Evolutionary conservation across 2,329 filamentous ascomycete species (phyloP), one percentile per base, ranked within the genome.

Genomic region (Alternaria sp.): DNA sequence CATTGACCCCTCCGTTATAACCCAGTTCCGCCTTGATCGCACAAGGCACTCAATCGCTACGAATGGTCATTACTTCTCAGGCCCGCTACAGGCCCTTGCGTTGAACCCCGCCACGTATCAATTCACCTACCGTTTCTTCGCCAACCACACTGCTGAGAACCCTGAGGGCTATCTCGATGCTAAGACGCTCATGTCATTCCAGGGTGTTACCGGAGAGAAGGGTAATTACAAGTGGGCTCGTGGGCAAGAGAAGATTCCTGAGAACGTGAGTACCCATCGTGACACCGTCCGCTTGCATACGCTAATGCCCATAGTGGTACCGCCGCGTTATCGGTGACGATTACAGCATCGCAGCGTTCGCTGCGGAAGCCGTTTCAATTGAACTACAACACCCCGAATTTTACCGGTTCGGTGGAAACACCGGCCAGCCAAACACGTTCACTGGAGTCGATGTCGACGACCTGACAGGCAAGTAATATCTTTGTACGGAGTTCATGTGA

Each of bases 81-180:
- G 63, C 28, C 65, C 65, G 43, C 62, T 67, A 40, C 61, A 63
- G 40, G 50, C 65, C 60, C 64, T 68, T 28, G 64, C 66, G 8
- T 58, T 68, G 8, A 54, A 67, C 43, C 49, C 56, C 18, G 56
- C 56, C 22, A 58, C 56, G 28, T 58, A 58, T 46, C 48, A 53
- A 28, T 58, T 58, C 32, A 58, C 56, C n/a, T 58, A 58, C 49
- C 48, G 49, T 53, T 68, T 67, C 58, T 67, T 70, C 57, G 65
- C 67, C 41, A 73, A 70, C 48, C 65, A 69, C 46, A 67, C 61
- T 41, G 63, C 62, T 6, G 66, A 70, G 54, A 62, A 65, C 18
- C 68, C 68, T 8, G 66, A 63, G 9, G 68, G 68, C 11, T 63
- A 61, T 28, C 62, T 70, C 11, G 62, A 62, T 11, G 66, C 62